These are phyloP conservation scores for Phyllosticta citriasiana DNA, from an alignment of 2,329 filamentous ascomycete genomes.

Conservation along the genomic window DNA sequence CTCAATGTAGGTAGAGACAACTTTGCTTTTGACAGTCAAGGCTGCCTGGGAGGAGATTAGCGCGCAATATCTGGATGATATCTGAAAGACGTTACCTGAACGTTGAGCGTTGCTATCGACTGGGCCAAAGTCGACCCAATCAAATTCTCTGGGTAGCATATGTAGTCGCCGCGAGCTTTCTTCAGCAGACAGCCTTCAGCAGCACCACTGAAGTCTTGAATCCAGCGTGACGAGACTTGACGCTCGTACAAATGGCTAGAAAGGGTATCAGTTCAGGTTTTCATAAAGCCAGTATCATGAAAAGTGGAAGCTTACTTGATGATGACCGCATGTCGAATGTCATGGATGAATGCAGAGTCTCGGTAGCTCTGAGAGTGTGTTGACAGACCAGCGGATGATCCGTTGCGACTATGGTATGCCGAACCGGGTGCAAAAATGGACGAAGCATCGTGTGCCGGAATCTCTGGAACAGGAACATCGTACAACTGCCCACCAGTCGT, in stretches of 20 bases:
- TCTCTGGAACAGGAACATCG: neutral
- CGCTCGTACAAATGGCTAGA: slow-evolving; percentile 5
- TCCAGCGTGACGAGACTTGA: slow-evolving; percentile 5
- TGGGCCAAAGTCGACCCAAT: slow-evolving; percentile 1
- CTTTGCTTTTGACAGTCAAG: slow-evolving; percentile 6
- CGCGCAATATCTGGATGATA: no score
- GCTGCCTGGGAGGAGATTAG: neutral
- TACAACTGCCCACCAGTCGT: neutral
- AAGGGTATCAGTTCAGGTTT: neutral
- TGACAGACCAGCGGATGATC: neutral
- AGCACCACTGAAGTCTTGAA: slow-evolving; percentile 4
- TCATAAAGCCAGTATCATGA: neutral
- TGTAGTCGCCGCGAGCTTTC: slow-evolving; percentile 8
- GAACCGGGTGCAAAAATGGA: neutral
- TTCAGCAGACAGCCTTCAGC: slow-evolving; percentile 6
- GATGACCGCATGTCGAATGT: slow-evolving; percentile 8
- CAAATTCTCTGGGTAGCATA: neutral
- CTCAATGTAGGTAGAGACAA: slow-evolving; percentile 5
- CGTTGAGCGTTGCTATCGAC: slow-evolving; percentile 8
- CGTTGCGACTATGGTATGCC: slow-evolving; percentile 5
- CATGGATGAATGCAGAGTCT: slow-evolving; percentile 7
- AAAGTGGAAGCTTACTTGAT: neutral
- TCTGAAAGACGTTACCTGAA: neutral
- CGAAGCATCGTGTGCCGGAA: neutral
- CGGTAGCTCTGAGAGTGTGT: slow-evolving; percentile 1